A percentile compares a stretch with the other conserved stretches of the same genome.
These are phyloP conservation scores for Nadsonia fulvescens DNA, from an alignment of 805 yeast genomes.

Conservation along the genomic window DNA sequence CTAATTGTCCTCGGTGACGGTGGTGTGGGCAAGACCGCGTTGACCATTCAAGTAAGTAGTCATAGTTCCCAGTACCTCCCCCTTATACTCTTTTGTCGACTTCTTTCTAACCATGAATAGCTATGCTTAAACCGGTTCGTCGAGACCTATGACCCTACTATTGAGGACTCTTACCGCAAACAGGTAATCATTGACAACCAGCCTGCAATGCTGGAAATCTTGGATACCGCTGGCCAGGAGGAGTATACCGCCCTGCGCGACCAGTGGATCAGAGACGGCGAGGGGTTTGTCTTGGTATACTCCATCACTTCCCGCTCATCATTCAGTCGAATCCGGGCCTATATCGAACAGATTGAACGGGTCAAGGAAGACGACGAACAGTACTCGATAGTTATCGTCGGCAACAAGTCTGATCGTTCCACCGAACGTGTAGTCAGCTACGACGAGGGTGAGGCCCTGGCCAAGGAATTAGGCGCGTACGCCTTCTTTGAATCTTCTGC, in stretches of 20 bases:
- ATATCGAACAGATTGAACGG: constrained; percentile 60
- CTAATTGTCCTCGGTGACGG: constrained; percentile 97
- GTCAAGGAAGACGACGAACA: constrained; percentile 40
- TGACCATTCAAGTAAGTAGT: constrained; percentile 51
- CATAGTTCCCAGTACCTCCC: constrained; percentile 26
- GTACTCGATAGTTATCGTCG: constrained; percentile 76
- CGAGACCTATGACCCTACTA: constrained; percentile 96
- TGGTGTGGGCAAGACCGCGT: constrained; percentile 95
- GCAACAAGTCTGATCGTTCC: constrained; percentile 69
- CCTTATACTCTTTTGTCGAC: neutral
- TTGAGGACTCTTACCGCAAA: constrained; percentile 52
- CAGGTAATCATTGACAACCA: constrained; percentile 70
- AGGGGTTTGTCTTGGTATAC: constrained; percentile 79
- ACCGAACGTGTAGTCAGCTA: constrained; percentile 61
- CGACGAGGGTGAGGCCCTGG: constrained; percentile 72
- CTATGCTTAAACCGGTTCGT: constrained; percentile 71
- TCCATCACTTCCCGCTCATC: constrained; percentile 72
- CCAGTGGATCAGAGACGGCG: constrained; percentile 88
- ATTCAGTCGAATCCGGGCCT: constrained; percentile 67
- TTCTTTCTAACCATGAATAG: constrained; percentile 4
- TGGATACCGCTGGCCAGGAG: constrained; percentile 91
- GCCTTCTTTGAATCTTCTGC: constrained; percentile 84
- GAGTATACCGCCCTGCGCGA: constrained; percentile 58
- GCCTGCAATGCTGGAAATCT: constrained; percentile 59
- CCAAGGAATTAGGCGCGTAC: constrained; percentile 31